Evolutionary conservation across 192 early-diverging fungal species (phyloP).

Genomic region (Umbelopsis ramanniana): DNA sequence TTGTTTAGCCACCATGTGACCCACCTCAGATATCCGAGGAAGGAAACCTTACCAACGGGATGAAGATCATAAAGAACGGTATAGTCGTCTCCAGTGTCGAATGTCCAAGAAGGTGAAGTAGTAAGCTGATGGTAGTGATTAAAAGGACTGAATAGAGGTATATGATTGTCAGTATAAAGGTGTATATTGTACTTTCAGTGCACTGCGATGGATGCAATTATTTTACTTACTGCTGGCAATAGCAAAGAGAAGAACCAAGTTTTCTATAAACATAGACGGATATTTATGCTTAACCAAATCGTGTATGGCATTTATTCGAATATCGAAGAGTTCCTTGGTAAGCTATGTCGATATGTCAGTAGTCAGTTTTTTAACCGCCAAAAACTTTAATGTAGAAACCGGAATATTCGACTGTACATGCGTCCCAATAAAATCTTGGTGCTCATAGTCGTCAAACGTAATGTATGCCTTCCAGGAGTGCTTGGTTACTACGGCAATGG

Average conservation of each 20-base stretch:
- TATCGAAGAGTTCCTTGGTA: not conserved
- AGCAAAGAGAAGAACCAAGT: not conserved
- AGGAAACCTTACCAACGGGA: not conserved
- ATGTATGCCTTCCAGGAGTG: not conserved
- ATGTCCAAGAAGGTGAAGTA: not conserved
- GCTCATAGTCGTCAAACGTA: not conserved
- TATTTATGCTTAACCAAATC: not conserved
- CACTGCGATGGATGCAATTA: too few species aligned
- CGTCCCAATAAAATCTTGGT: not conserved
- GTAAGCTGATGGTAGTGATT: not conserved
- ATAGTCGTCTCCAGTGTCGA: not conserved
- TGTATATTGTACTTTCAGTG: not conserved
- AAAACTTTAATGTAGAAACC: too few species aligned
- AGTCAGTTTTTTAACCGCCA: not conserved
- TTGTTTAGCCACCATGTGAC: not conserved
- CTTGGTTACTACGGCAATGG: not conserved
- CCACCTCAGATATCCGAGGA: not conserved
- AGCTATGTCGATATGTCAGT: not conserved
- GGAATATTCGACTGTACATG: too few species aligned
- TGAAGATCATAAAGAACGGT: not conserved
- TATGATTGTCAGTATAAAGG: not conserved
- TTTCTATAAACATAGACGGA: not conserved
- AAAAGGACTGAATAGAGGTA: not conserved
- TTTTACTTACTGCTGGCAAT: not conserved
- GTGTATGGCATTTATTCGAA: not conserved